Evolutionary conservation across 2,329 filamentous ascomycete genomes (phyloP), one percentile per base, ranked within the genome.

Genomic region (Epichloe hybrida): DNA sequence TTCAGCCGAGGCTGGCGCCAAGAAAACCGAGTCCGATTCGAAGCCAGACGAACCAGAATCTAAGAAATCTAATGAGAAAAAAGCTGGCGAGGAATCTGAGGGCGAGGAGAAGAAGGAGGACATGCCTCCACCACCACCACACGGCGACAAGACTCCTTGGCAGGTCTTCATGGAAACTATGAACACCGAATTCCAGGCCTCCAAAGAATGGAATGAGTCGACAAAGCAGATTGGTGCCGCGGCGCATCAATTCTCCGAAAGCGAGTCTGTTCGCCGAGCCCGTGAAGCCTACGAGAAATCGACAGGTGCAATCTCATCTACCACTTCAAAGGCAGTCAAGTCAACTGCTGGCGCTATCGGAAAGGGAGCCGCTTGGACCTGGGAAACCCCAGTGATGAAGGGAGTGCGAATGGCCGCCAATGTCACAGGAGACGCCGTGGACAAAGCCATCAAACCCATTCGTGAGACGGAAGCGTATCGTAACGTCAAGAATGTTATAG

Each of bases 131-230:
- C 91, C 90, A 13, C 91, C 93, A n/a, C 91, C 90, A 20, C 93
- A 98, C 64, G 93, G 93, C 54, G 89, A 95, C 72, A 98, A 98
- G 75, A 93, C 91, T 3, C 93, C 93, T 50, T 97, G 93, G 90
- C 88, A 97, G 66, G 93, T 98, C 35, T 98, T 98, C 72, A 88
- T 88, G 63, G 93, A 98, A 64, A 98, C 93, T n/a, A 80, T 98
- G 69, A 81, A 88, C 66, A 78, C 76, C 52, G 93, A 98, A 69
- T 95, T 98, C 71, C 89, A 96, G 68, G 86, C 88, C 49, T 97
- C 90, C 15, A 95, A 97, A 65, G 93, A 98, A 67, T 98, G 93
- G 93, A 95, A 98, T 63, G 93, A 98, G 64, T 95, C 88, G 42
- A 98, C 91, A 41, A 97, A 98, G 72, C 88, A 93, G 57, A 79